Percentiles rank a stretch among this genome's conserved stretches.
Conservation (phyloP, 2,329 filamentous ascomycete species). For the Cylindrodendrum hubeiense region DNA sequence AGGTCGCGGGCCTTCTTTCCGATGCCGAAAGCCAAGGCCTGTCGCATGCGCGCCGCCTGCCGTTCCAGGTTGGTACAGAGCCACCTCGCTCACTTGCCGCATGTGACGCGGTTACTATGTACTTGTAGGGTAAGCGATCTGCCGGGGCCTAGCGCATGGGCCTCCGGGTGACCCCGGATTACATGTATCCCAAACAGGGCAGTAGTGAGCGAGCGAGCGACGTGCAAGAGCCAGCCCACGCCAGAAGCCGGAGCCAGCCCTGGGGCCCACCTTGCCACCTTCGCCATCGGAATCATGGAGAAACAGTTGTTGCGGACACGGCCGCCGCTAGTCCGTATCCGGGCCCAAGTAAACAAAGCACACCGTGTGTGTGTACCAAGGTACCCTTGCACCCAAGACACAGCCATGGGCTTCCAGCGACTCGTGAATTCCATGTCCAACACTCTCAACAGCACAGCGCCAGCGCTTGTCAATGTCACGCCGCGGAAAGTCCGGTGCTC, state of each 20-base stretch:
- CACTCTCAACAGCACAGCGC: constrained; percentile 26
- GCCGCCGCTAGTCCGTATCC: constrained; percentile 37
- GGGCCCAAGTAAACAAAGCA: constrained; percentile 48
- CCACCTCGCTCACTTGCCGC: constrained; percentile 7
- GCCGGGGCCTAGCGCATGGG: constrained; percentile 12
- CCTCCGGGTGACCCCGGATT: constrained; percentile 20
- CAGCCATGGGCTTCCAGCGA: constrained; percentile 21
- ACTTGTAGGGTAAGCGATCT: constrained; percentile 24
- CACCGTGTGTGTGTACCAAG: constrained; percentile 26
- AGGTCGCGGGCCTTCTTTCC: constrained; percentile 29
- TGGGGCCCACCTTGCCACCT: background rate
- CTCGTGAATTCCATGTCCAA: constrained; percentile 39
- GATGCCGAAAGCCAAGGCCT: constrained; percentile 25
- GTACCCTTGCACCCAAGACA: constrained; percentile 37
- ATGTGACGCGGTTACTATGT: constrained; percentile 30
- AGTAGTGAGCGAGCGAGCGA: constrained; percentile 9
- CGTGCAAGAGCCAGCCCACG: constrained; percentile 3
- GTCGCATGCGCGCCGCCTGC: constrained; percentile 19
- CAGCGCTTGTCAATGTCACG: constrained; percentile 46
- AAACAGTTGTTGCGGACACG: constrained; percentile 39
- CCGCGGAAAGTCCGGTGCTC: constrained; percentile 40
- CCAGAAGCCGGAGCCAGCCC: background rate
- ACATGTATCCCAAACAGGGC: constrained; percentile 15
- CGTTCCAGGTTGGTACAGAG: constrained; percentile 20
- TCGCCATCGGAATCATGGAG: constrained; percentile 36